phyloP scores from a whole-genome alignment of 805 yeast genomes.

The Candida anglica region DNA sequence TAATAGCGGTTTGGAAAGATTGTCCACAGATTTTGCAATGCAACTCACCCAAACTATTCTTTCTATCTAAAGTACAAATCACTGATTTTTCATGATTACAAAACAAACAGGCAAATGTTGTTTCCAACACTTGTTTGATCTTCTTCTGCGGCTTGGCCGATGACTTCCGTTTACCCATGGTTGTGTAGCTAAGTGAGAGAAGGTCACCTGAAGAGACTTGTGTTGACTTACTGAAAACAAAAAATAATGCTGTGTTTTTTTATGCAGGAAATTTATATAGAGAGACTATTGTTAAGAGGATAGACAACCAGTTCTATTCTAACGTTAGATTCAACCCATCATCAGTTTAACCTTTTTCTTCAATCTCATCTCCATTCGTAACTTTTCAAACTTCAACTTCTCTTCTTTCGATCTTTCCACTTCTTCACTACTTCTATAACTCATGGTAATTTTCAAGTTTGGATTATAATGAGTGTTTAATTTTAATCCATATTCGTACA shows the following conservation, averaged over 20 bases:
- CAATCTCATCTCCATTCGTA: conserved; percentile 43
- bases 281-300: no score
- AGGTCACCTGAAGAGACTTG: no score
- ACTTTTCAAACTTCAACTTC: conserved; percentile 40
- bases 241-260: background rate
- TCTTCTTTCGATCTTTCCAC: conserved; percentile 24
- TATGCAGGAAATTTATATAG: no score
- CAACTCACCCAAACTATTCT: conserved; percentile 75
- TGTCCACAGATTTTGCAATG: conserved; percentile 95
- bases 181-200: no score
- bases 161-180: conserved; percentile 77
- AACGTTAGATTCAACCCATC: no score
- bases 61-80: conserved; percentile 82
- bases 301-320: no score
- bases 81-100: conserved; percentile 96
- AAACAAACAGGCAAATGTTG: conserved; percentile 84
- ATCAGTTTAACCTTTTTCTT: conserved; percentile 40
- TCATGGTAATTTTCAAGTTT: conserved; percentile 25
- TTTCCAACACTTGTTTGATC: conserved; percentile 72
- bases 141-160: conserved; percentile 77
- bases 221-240: no score
- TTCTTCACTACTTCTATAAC: conserved; percentile 19
- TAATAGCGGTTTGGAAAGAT: conserved; percentile 82
- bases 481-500: conserved; percentile 36
- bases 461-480: conserved; percentile 39